Percentiles rank a stretch among this genome's conserved stretches.
Evolutionary conservation across 2,329 filamentous ascomycete species (phyloP).

Genomic region (Grosmannia serpens): DNA sequence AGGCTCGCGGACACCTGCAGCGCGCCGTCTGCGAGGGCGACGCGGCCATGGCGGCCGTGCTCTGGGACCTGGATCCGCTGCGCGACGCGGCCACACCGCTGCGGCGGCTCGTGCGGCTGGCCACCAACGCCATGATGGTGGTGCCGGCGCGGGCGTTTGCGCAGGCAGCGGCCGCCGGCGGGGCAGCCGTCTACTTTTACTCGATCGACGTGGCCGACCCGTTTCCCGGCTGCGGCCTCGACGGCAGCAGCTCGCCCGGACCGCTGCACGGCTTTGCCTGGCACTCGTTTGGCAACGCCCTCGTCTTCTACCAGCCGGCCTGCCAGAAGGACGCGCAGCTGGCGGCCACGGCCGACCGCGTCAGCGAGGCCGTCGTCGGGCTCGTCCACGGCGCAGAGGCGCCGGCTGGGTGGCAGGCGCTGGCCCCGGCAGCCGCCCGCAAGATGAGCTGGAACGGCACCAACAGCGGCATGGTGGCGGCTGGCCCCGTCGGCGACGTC

Average conservation of each 20-base stretch:
- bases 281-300: slow-evolving; percentile 7
- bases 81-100: not conserved
- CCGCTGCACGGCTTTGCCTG: slow-evolving; percentile 4
- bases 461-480: not conserved
- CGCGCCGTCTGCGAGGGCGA: not conserved
- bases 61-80: not conserved
- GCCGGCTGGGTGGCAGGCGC: not conserved
- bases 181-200: slow-evolving; percentile 3
- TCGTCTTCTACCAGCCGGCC: slow-evolving; percentile 6
- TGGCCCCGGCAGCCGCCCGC: not conserved
- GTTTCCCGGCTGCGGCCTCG: not conserved
- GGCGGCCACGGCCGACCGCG: slow-evolving; percentile 1
- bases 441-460: slow-evolving; percentile 6
- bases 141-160: not conserved
- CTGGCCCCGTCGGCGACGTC: not conserved
- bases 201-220: slow-evolving; percentile 3
- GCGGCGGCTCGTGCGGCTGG: not conserved
- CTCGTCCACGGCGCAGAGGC: not conserved
- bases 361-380: not conserved
- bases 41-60: not conserved
- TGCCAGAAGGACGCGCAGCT: slow-evolving; percentile 1
- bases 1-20: not conserved
- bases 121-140: not conserved
- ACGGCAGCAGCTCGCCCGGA: not conserved
- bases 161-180: not conserved